A percentile compares a stretch with the other conserved stretches of the same genome.
Conservation (phyloP, 116 monocot species). For the Zostera marina region DNA sequence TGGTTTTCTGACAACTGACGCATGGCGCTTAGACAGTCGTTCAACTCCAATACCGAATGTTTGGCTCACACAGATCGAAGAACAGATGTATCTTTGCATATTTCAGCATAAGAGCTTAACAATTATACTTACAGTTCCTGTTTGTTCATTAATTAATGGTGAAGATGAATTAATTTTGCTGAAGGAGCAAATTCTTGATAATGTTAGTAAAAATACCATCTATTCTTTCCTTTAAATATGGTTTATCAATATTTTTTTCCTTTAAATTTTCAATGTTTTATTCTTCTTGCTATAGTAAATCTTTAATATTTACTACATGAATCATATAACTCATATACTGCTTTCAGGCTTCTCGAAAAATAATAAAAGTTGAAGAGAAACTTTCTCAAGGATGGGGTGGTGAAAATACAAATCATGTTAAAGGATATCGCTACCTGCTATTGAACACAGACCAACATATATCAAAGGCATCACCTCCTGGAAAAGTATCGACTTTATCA, state of each 20-base stretch:
- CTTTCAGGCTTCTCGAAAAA: constrained; percentile 64
- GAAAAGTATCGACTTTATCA: constrained; percentile 82
- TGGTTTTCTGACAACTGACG: constrained; percentile 59
- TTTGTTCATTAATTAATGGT: constrained; percentile 45
- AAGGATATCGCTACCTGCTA: constrained; percentile 82
- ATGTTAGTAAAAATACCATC: constrained; percentile 32
- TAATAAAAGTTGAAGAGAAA: constrained; percentile 61
- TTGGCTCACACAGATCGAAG: constrained; percentile 51
- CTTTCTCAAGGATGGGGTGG: constrained; percentile 88
- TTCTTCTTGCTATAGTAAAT: background rate
- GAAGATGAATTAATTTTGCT: constrained; percentile 38
- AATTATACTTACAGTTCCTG: constrained; percentile 61
- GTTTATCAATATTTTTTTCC: background rate
- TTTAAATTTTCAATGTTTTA: background rate
- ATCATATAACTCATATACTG: background rate
- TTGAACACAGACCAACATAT: constrained; percentile 54
- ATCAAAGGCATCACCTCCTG: constrained; percentile 81
- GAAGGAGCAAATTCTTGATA: constrained; percentile 79
- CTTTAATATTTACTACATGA: background rate
- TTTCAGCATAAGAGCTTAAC: constrained; percentile 80
- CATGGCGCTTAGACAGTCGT: constrained; percentile 32
- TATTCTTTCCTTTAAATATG: background rate
- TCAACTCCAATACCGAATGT: constrained; percentile 25
- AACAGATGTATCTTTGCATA: constrained; percentile 48
- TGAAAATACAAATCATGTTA: constrained; percentile 98